A percentile compares a stretch with the other conserved stretches of the same genome.
These are phyloP conservation scores for Citrullus colocynthis DNA, from an alignment of 306 rosid genomes.

Conservation along the genomic window DNA sequence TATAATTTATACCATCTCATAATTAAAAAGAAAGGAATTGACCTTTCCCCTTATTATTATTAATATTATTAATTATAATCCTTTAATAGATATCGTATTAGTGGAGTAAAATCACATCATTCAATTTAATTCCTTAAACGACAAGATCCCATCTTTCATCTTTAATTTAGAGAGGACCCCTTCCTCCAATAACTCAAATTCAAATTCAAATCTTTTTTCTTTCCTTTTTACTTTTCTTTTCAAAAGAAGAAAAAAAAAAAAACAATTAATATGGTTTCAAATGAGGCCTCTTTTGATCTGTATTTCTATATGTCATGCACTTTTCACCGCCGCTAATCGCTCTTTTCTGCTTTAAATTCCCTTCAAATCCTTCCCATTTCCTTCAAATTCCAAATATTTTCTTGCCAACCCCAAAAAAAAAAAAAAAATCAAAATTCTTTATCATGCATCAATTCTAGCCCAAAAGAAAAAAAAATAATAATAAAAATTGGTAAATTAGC, in stretches of 20 bases:
- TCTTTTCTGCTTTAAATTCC: neutral
- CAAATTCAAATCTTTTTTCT: neutral
- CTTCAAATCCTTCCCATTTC: neutral
- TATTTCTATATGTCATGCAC: neutral
- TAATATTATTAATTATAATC: too few relatives aligned
- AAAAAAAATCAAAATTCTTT: neutral
- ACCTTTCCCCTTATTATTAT: too few relatives aligned
- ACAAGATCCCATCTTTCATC: conserved; percentile 12
- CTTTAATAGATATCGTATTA: neutral
- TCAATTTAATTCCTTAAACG: conserved; percentile 4
- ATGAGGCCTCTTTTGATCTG: neutral
- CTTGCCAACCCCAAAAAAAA: conserved; percentile 11
- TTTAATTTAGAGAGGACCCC: neutral
- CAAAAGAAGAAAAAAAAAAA: neutral
- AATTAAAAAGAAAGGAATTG: too few relatives aligned
- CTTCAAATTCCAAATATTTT: conserved; percentile 10
- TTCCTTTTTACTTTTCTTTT: too few relatives aligned
- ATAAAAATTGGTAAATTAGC: neutral
- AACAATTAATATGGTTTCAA: neutral
- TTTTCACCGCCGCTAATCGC: conserved; percentile 1
- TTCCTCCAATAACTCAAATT: neutral
- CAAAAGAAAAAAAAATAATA: neutral
- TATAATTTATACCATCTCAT: too few relatives aligned
- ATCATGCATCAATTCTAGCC: neutral
- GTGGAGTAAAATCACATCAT: neutral